Evolutionary conservation across 345 rosid species (phyloP).

Genomic region (Boechera retrofracta): DNA sequence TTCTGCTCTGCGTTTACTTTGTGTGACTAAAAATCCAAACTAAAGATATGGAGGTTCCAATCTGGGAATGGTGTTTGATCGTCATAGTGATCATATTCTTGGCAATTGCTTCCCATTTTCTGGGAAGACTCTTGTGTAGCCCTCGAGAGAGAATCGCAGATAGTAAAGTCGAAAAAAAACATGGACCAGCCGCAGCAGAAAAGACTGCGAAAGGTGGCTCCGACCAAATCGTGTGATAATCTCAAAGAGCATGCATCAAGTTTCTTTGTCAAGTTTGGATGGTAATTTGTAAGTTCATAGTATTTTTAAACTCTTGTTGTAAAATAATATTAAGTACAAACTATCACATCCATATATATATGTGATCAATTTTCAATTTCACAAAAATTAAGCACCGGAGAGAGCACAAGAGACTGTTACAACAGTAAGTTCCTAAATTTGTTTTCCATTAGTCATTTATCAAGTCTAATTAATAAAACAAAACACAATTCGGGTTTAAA

Average conservation of each 20-base stretch:
- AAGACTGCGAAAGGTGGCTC: constrained; percentile 14
- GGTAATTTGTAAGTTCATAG: constrained; percentile 21
- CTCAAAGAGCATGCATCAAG: constrained; percentile 4
- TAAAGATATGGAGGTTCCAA: constrained; percentile 39
- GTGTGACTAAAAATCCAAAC: constrained; percentile 15
- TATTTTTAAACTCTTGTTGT: constrained; percentile 4
- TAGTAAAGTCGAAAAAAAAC: constrained; percentile 16
- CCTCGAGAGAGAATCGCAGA: constrained; percentile 42
- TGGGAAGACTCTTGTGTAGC: constrained; percentile 32
- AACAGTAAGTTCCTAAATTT: background rate
- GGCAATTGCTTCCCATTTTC: constrained; percentile 38
- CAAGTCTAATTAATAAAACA: background rate
- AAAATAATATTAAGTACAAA: background rate
- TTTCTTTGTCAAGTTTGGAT: constrained; percentile 8
- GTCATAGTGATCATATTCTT: constrained; percentile 29
- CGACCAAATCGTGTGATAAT: constrained; percentile 26
- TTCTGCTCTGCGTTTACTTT: constrained; percentile 4
- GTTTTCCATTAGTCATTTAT: background rate
- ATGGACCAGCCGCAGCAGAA: constrained; percentile 22
- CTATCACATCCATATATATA: constrained; percentile 14
- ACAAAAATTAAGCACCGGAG: background rate
- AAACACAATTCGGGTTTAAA: background rate
- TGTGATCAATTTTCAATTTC: background rate
- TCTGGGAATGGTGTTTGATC: constrained; percentile 44
- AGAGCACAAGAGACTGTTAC: background rate